A percentile compares a stretch with the other conserved stretches of the same genome.
Evolutionary conservation across 495 filamentous ascomycete genomes (phyloP).

Genomic region (Penicillium parvum): DNA sequence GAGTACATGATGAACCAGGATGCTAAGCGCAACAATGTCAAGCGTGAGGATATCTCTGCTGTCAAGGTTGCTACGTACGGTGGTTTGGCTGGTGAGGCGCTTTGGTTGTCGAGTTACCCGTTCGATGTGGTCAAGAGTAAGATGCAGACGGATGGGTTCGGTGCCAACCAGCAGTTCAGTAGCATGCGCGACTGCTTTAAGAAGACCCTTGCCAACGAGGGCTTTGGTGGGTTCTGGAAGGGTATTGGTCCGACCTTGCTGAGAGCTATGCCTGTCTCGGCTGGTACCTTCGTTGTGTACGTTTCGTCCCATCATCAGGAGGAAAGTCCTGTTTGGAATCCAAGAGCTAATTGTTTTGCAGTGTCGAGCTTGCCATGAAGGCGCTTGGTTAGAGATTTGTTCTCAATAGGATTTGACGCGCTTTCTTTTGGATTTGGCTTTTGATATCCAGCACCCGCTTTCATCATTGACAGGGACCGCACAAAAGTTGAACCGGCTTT

Average conservation of each 20-base stretch:
- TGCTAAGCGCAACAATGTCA: constrained; percentile 65
- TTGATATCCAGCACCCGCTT: constrained; percentile 33
- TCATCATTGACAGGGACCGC: constrained; percentile 11
- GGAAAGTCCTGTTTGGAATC: too few relatives aligned
- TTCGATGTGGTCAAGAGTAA: constrained; percentile 98
- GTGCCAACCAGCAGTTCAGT: constrained; percentile 62
- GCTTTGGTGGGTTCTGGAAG: constrained; percentile 88
- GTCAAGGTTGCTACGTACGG: constrained; percentile 90
- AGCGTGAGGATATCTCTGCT: constrained; percentile 69
- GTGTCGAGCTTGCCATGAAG: constrained; percentile 46
- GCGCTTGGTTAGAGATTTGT: constrained; percentile 35
- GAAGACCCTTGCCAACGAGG: constrained; percentile 75
- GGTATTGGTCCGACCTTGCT: constrained; percentile 89
- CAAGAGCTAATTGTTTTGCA: constrained; percentile 13
- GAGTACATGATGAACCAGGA: constrained; percentile 95
- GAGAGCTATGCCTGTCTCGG: constrained; percentile 96
- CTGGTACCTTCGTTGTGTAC: constrained; percentile 87
- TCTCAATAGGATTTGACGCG: constrained; percentile 13
- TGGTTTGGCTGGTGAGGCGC: constrained; percentile 85
- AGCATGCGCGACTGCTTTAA: constrained; percentile 86
- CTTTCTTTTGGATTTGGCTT: constrained; percentile 14
- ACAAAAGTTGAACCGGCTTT: constrained; percentile 23
- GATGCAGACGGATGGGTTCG: constrained; percentile 97
- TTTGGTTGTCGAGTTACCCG: constrained; percentile 91
- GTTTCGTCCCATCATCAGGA: constrained; percentile 19